Conservation (phyloP, 1,284 basidiomycete species). For the Mycena citricolor region DNA sequence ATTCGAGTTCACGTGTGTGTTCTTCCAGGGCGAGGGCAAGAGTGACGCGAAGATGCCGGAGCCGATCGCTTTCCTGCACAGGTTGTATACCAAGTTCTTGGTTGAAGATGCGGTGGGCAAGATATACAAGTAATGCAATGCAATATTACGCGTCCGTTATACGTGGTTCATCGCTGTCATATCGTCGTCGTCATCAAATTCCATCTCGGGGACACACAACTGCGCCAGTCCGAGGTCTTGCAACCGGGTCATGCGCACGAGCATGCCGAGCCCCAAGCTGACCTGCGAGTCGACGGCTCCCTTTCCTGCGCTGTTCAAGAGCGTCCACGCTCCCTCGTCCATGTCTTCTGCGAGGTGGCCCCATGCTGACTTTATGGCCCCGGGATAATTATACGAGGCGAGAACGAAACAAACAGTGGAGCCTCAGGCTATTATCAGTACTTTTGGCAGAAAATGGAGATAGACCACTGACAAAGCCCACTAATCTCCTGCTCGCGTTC, state of each 20-base stretch:
- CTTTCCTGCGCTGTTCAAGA: constrained; percentile 48
- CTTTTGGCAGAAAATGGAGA: too few species aligned
- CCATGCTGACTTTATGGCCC: constrained; percentile 66
- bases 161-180: too few species aligned
- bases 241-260: constrained; percentile 73
- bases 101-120: constrained; percentile 23
- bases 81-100: constrained; percentile 23
- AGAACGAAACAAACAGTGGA: constrained; percentile 75
- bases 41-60: constrained; percentile 12
- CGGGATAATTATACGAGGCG: constrained; percentile 63
- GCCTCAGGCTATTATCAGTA: constrained; percentile 39
- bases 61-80: constrained; percentile 14
- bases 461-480: constrained; percentile 61
- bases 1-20: constrained; percentile 21
- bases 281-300: constrained; percentile 34
- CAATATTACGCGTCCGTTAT: too few species aligned
- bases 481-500: constrained; percentile 67
- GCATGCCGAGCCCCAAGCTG: constrained; percentile 57
- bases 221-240: constrained; percentile 74
- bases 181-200: constrained; percentile 24
- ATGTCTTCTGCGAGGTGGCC: constrained; percentile 67
- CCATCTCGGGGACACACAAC: constrained; percentile 53
- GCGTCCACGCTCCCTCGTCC: constrained; percentile 60
- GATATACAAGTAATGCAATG: constrained; percentile 17
- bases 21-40: constrained; percentile 21